Percentiles rank a stretch among this genome's conserved stretches.
phyloP scores from a whole-genome alignment of 306 rosid genomes.

The Corylus avellana region DNA sequence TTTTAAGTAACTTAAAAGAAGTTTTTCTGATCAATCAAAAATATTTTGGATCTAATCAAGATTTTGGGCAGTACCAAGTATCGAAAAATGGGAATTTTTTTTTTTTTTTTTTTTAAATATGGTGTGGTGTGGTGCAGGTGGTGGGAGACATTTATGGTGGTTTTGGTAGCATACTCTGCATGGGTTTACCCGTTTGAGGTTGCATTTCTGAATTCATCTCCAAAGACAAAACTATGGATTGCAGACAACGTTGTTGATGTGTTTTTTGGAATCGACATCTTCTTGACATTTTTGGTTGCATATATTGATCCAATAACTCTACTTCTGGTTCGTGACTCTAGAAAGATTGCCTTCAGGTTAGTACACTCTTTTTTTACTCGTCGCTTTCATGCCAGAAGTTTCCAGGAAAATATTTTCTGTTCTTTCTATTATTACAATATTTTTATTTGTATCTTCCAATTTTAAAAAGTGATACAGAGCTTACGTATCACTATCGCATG shows the following conservation, averaged over 20 bases:
- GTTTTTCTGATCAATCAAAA: too few species aligned
- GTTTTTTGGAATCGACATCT: constrained; percentile 69
- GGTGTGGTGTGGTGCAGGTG: constrained; percentile 41
- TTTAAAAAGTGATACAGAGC: too few species aligned
- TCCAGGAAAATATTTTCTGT: too few species aligned
- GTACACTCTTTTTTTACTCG: not conserved
- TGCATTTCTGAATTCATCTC: constrained; percentile 53
- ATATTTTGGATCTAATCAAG: too few species aligned
- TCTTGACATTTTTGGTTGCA: constrained; percentile 78
- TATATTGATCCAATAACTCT: constrained; percentile 65
- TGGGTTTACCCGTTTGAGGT: constrained; percentile 87
- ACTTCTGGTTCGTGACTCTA: constrained; percentile 65
- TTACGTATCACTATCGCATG: too few species aligned
- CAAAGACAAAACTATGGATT: constrained; percentile 34
- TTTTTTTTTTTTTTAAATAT: too few species aligned
- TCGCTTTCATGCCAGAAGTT: not conserved
- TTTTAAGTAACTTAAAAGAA: too few species aligned
- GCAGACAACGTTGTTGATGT: constrained; percentile 67
- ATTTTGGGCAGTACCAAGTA: too few species aligned
- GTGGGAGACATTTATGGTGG: constrained; percentile 82
- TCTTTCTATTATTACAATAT: too few species aligned
- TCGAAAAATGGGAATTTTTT: too few species aligned
- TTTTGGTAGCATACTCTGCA: constrained; percentile 75
- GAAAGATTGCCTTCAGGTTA: constrained; percentile 66
- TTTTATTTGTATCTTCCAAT: too few species aligned